phyloP scores from a whole-genome alignment of 2,329 filamentous ascomycete species.

The Pseudopithomyces chartarum region DNA sequence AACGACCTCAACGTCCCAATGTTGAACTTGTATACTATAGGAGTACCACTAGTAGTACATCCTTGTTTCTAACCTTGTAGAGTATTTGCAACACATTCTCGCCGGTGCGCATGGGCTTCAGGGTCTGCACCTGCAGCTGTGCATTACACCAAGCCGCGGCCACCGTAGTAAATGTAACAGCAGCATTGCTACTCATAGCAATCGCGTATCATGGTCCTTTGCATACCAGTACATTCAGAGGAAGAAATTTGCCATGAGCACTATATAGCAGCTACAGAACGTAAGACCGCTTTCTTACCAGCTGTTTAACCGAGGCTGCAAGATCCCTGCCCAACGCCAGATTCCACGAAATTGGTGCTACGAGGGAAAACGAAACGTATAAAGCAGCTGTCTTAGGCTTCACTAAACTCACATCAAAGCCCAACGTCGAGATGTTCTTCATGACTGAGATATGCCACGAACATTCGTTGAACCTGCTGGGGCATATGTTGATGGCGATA shows the following conservation, averaged over 20 bases:
- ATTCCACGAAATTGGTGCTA: slow-evolving; percentile 24
- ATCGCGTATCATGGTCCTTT: slow-evolving; percentile 26
- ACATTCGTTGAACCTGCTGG: slow-evolving; percentile 46
- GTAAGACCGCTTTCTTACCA: slow-evolving; percentile 50
- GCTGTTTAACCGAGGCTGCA: slow-evolving; percentile 48
- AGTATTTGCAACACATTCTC: not conserved
- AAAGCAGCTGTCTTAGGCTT: slow-evolving; percentile 44
- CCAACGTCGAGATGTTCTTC: slow-evolving; percentile 43
- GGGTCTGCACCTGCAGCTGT: not conserved
- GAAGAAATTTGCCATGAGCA: slow-evolving; percentile 47
- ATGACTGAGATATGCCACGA: slow-evolving; percentile 48
- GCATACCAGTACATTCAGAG: slow-evolving; percentile 49
- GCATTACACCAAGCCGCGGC: not conserved
- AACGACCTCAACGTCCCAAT: not conserved
- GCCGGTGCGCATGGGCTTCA: not conserved
- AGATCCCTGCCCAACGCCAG: slow-evolving; percentile 48
- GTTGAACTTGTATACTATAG: not conserved
- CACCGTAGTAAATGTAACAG: slow-evolving; percentile 14
- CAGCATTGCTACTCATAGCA: slow-evolving; percentile 27
- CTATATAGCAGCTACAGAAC: slow-evolving; percentile 51
- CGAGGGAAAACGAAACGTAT: slow-evolving; percentile 33
- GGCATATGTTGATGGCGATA: slow-evolving; percentile 40
- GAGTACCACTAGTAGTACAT: not conserved
- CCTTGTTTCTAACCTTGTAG: not conserved
- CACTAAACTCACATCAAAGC: slow-evolving; percentile 43